A percentile compares a stretch with the other conserved stretches of the same genome.
phyloP scores from a whole-genome alignment of 176 grass and related monocot species.

The Aegilops umbellulata region DNA sequence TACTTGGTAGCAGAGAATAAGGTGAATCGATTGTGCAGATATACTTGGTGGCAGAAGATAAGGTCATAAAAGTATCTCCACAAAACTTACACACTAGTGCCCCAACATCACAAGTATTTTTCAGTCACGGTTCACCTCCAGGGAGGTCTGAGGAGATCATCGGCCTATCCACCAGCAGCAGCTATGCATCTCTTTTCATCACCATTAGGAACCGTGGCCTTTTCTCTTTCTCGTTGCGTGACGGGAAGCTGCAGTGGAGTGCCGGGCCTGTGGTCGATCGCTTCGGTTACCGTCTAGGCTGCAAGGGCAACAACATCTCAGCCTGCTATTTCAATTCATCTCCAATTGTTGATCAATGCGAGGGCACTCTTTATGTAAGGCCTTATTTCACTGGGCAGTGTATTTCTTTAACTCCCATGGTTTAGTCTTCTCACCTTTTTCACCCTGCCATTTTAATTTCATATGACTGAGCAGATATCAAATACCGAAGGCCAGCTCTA shows the following conservation, averaged over 20 bases:
- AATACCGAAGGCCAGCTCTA: slow-evolving; percentile 83
- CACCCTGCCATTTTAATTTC: not conserved
- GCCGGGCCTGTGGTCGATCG: slow-evolving; percentile 45
- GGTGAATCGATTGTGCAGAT: slow-evolving; percentile 39
- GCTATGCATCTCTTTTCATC: slow-evolving; percentile 55
- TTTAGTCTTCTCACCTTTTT: not conserved
- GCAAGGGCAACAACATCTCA: slow-evolving; percentile 45
- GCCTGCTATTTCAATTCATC: slow-evolving; percentile 76
- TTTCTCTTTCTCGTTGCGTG: slow-evolving; percentile 48
- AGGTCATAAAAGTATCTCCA: slow-evolving; percentile 60
- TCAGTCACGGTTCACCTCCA: slow-evolving; percentile 40
- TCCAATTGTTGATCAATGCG: slow-evolving; percentile 62
- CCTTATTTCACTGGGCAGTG: not conserved
- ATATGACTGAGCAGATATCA: slow-evolving; percentile 46
- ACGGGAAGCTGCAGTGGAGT: slow-evolving; percentile 56
- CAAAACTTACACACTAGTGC: slow-evolving; percentile 12
- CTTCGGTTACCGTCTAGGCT: slow-evolving; percentile 47
- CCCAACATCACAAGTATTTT: slow-evolving; percentile 51
- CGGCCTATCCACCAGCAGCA: slow-evolving; percentile 41
- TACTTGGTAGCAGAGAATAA: not conserved
- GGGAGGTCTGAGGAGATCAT: slow-evolving; percentile 59
- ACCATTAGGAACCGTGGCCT: slow-evolving; percentile 64
- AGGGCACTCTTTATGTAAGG: slow-evolving; percentile 77
- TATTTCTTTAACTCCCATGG: not conserved
- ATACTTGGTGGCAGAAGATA: slow-evolving; percentile 75